phyloP scores from a whole-genome alignment of 179 eudicot genomes.

The Spergularia azorica region DNA sequence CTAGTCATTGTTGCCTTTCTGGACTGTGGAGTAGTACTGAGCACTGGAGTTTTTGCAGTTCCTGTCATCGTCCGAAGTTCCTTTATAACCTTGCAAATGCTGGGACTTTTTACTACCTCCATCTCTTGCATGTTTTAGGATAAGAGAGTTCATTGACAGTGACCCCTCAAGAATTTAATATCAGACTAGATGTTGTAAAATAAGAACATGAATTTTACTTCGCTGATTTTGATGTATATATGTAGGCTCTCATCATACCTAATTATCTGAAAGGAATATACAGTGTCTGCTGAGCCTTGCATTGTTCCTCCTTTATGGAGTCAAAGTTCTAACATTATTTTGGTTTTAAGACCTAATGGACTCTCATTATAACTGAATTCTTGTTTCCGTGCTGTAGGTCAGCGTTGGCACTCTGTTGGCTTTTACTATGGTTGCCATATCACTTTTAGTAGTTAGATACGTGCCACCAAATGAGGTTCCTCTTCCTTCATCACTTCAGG shows the following conservation, averaged over 20 bases:
- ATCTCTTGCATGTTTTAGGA: neutral
- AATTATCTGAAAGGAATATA: neutral
- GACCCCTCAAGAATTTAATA: neutral
- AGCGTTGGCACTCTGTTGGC: constrained; percentile 96
- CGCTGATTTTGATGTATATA: neutral
- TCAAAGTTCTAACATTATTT: no score
- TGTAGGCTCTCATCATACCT: neutral
- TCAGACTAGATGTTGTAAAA: neutral
- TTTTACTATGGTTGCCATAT: constrained; percentile 91
- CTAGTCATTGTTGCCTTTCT: neutral
- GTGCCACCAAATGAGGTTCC: constrained; percentile 93
- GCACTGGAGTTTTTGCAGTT: neutral
- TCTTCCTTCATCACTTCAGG: constrained; percentile 83
- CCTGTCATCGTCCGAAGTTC: neutral
- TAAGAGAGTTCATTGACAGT: neutral
- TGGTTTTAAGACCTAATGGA: no score
- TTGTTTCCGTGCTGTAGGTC: constrained; percentile 53
- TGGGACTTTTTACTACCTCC: neutral
- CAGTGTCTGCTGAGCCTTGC: no score
- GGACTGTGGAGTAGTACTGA: neutral
- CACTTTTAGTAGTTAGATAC: constrained; percentile 79
- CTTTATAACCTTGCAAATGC: neutral
- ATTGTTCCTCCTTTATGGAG: no score
- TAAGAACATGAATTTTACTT: neutral
- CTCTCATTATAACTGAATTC: neutral